Evolutionary conservation across 2,329 filamentous ascomycete species (phyloP).

Genomic region (Dendrostoma leiphaemia): DNA sequence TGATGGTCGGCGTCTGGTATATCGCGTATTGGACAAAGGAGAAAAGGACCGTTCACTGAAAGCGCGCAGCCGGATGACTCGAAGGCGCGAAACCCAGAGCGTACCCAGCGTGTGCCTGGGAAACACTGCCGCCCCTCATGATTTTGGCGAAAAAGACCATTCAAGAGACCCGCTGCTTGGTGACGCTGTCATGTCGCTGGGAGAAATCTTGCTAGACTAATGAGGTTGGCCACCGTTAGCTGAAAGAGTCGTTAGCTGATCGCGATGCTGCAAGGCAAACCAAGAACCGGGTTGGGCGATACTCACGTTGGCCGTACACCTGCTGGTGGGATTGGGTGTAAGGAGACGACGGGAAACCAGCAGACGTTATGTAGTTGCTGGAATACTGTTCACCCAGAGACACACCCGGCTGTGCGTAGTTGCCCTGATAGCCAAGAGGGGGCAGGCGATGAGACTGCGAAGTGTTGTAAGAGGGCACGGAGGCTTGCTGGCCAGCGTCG

Average conservation of each 20-base stretch:
- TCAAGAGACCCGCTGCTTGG: too few relatives aligned
- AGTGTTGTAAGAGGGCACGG: conserved; percentile 52
- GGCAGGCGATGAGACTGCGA: conserved; percentile 65
- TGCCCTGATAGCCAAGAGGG: conserved; percentile 70
- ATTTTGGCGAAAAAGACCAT: too few relatives aligned
- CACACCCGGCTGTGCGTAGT: conserved; percentile 51
- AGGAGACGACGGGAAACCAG: conserved; percentile 57
- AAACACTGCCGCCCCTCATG: too few relatives aligned
- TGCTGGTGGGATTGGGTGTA: conserved; percentile 56
- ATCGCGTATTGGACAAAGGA: too few relatives aligned
- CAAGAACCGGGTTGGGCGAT: conserved; percentile 28
- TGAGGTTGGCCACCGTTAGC: conserved; percentile 28
- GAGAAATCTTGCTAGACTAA: too few relatives aligned
- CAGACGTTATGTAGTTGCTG: conserved; percentile 43
- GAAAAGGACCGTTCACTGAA: too few relatives aligned
- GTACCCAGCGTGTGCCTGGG: too few relatives aligned
- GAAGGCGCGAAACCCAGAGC: too few relatives aligned
- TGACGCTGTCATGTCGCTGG: too few relatives aligned
- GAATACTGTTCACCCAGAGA: conserved; percentile 59
- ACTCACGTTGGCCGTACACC: conserved; percentile 57
- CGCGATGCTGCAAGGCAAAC: conserved; percentile 2
- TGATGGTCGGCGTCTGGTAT: too few relatives aligned
- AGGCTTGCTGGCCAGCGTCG: conserved; percentile 53
- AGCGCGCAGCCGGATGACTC: too few relatives aligned
- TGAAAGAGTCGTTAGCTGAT: conserved; percentile 27